These are phyloP conservation scores for Nasturtium officinale DNA, from an alignment of 345 rosid genomes.

Conservation along the genomic window DNA sequence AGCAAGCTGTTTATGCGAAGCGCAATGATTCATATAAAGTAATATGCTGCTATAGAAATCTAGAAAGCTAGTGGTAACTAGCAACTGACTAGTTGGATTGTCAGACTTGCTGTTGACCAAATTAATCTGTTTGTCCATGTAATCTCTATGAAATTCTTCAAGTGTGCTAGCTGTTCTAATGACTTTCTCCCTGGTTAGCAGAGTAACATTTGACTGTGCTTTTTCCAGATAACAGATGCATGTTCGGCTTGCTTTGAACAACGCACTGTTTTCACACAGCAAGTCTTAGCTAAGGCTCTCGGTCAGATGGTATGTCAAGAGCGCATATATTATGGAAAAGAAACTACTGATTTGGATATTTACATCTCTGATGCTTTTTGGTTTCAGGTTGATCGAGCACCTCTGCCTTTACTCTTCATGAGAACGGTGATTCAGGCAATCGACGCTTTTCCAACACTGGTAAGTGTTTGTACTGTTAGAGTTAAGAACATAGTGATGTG, in stretches of 20 bases:
- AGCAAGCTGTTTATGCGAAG: not conserved
- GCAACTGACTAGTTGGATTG: constrained; percentile 27
- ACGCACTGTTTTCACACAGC: constrained; percentile 93
- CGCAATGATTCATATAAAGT: constrained; percentile 9
- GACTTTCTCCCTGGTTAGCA: constrained; percentile 7
- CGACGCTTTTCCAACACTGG: constrained; percentile 94
- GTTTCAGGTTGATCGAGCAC: constrained; percentile 88
- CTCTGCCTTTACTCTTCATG: constrained; percentile 93
- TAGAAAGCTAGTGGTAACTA: constrained; percentile 13
- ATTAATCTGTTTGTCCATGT: not conserved
- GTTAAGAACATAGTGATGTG: constrained; percentile 7
- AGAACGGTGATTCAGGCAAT: constrained; percentile 97
- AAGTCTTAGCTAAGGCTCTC: constrained; percentile 94
- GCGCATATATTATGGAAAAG: constrained; percentile 7
- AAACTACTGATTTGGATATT: constrained; percentile 21
- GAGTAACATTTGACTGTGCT: constrained; percentile 14
- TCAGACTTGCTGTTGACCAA: constrained; percentile 3
- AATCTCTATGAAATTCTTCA: not conserved
- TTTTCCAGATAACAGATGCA: constrained; percentile 84
- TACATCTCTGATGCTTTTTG: constrained; percentile 32
- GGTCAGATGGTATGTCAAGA: constrained; percentile 77
- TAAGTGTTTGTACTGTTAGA: constrained; percentile 39
- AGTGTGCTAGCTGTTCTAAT: constrained; percentile 16
- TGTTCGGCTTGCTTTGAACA: constrained; percentile 98
- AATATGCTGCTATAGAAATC: constrained; percentile 13